These are phyloP conservation scores for Suhomyces sp. DNA, from an alignment of 805 yeast species.

Conservation along the genomic window DNA sequence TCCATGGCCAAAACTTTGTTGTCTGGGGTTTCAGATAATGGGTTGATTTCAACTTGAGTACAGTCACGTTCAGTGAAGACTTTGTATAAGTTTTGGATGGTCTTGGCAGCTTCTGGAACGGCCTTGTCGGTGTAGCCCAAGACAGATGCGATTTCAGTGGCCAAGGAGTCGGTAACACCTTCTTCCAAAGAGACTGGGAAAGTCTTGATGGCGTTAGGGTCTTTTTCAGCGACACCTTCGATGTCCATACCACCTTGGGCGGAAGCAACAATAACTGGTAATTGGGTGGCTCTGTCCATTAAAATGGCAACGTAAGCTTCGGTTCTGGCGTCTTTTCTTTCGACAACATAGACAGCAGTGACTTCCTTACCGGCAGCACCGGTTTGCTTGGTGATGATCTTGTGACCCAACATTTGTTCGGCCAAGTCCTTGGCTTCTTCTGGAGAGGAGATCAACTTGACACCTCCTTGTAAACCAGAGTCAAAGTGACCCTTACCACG, in stretches of 20 bases:
- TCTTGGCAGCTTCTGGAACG: conserved; percentile 79
- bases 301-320: conserved; percentile 95
- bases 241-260: conserved; percentile 99
- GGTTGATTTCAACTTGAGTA: conserved; percentile 98
- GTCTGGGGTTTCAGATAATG: conserved; percentile 89
- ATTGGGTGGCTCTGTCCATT: conserved; percentile 88
- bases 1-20: conserved; percentile 95
- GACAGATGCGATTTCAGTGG: conserved; percentile 69
- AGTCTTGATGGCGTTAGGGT: conserved; percentile 89
- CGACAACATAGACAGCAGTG: conserved; percentile 92
- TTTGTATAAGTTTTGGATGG: conserved; percentile 82
- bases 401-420: conserved; percentile 84
- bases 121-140: conserved; percentile 81
- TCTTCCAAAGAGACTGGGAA: conserved; percentile 71
- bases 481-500: conserved; percentile 99
- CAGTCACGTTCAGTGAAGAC: conserved; percentile 91
- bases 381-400: conserved; percentile 95
- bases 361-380: conserved; percentile 97
- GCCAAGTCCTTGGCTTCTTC: conserved; percentile 87
- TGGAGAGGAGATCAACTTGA: conserved; percentile 79
- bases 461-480: conserved; percentile 95
- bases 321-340: conserved; percentile 88
- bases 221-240: conserved; percentile 93
- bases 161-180: conserved; percentile 79
- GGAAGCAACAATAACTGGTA: conserved; percentile 92